phyloP scores from a whole-genome alignment of 2,329 filamentous ascomycete species.

The Achaetomium macrosporum region DNA sequence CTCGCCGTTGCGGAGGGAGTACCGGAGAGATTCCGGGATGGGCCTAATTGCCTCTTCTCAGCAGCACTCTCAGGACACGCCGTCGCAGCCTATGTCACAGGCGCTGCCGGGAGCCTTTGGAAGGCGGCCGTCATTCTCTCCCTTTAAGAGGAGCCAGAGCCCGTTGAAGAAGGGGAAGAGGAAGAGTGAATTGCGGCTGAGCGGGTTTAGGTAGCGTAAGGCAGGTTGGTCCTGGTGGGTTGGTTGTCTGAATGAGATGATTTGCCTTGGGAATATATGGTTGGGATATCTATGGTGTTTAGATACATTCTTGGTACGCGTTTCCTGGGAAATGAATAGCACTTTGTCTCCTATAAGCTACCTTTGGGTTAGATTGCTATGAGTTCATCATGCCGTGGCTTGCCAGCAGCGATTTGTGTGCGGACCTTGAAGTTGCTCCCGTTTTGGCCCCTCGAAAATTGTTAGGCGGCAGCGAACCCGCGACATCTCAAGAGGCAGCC shows the following conservation, averaged over 20 bases:
- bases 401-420: too few species aligned
- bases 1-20: conserved; percentile 15
- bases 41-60: not conserved
- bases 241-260: too few species aligned
- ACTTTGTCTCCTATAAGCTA: too few species aligned
- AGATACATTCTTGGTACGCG: not conserved
- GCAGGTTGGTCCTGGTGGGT: not conserved
- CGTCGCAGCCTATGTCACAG: conserved; percentile 19
- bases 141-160: conserved; percentile 9
- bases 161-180: conserved; percentile 20
- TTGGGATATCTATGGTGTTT: not conserved
- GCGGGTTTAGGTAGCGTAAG: conserved; percentile 19
- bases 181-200: conserved; percentile 17
- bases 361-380: too few species aligned
- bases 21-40: conserved; percentile 9
- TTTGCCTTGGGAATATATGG: not conserved
- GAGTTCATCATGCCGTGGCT: too few species aligned
- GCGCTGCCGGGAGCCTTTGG: conserved; percentile 20
- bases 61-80: conserved; percentile 11
- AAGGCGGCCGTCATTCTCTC: conserved; percentile 15
- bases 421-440: too few species aligned
- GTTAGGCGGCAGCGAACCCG: too few species aligned
- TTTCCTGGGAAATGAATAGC: not conserved
- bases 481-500: too few species aligned
- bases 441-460: too few species aligned